Percentiles rank a stretch among this genome's conserved stretches.
These are phyloP conservation scores for Penicillium paradoxum DNA, from an alignment of 495 filamentous ascomycete genomes.

Conservation along the genomic window DNA sequence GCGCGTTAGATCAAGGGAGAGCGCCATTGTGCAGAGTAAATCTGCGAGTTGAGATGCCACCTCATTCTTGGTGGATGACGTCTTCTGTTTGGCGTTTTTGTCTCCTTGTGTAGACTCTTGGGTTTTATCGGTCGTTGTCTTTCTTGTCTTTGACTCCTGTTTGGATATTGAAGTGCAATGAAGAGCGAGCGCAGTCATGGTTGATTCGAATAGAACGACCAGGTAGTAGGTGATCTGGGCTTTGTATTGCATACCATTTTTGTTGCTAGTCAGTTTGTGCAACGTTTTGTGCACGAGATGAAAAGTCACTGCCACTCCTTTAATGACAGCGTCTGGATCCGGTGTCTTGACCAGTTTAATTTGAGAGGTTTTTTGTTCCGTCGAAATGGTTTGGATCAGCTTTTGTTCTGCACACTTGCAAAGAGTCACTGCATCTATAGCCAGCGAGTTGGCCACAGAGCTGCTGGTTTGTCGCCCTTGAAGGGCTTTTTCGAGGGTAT, in stretches of 20 bases:
- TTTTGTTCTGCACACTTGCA: slow-evolving; percentile 25
- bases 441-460: slow-evolving; percentile 10
- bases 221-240: slow-evolving; percentile 36
- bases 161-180: slow-evolving; percentile 23
- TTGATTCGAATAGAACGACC: slow-evolving; percentile 37
- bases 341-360: slow-evolving; percentile 7
- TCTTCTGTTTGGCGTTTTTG: neutral
- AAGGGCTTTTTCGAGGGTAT: slow-evolving; percentile 28
- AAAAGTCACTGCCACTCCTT: slow-evolving; percentile 22
- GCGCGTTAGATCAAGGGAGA: slow-evolving; percentile 21
- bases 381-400: slow-evolving; percentile 10
- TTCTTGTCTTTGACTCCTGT: neutral
- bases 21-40: slow-evolving; percentile 27
- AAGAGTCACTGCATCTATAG: slow-evolving; percentile 19
- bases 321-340: slow-evolving; percentile 12
- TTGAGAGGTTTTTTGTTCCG: neutral
- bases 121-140: neutral
- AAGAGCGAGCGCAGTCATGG: slow-evolving; percentile 27
- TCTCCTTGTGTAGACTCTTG: neutral
- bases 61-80: slow-evolving; percentile 9
- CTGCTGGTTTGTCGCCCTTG: slow-evolving; percentile 23
- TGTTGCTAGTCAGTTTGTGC: slow-evolving; percentile 26
- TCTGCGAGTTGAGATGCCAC: slow-evolving; percentile 14
- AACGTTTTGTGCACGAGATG: slow-evolving; percentile 25
- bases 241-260: slow-evolving; percentile 10